Evolutionary conservation across 176 grass and related monocot genomes (phyloP).

Genomic region (sorghum (Sorghum bicolor)): Sorghum_bicolor_NCBIv3 NC_012871.2:68149001-68149500

Average conservation of each 20-base stretch:
- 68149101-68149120: conserved; percentile 33
- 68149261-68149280: conserved; percentile 63
- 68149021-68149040: background rate
- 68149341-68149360: conserved; percentile 56
- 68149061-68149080: background rate
- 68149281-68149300: conserved; percentile 66
- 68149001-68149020: background rate
- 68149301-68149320: conserved; percentile 83
- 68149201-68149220: conserved; percentile 57
- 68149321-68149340: conserved; percentile 72
- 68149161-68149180: conserved; percentile 61
- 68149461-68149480: background rate
- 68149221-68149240: conserved; percentile 78
- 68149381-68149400: background rate
- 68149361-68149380: background rate
- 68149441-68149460: background rate
- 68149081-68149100: background rate
- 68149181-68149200: conserved; percentile 77
- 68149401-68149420: background rate
- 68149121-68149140: conserved; percentile 72
- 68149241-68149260: conserved; percentile 80
- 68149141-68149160: conserved; percentile 74
- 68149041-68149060: background rate
- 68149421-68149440: background rate
- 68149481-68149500: background rate